phyloP scores from a whole-genome alignment of 495 filamentous ascomycete genomes.

The Trichoderma virens region DNA sequence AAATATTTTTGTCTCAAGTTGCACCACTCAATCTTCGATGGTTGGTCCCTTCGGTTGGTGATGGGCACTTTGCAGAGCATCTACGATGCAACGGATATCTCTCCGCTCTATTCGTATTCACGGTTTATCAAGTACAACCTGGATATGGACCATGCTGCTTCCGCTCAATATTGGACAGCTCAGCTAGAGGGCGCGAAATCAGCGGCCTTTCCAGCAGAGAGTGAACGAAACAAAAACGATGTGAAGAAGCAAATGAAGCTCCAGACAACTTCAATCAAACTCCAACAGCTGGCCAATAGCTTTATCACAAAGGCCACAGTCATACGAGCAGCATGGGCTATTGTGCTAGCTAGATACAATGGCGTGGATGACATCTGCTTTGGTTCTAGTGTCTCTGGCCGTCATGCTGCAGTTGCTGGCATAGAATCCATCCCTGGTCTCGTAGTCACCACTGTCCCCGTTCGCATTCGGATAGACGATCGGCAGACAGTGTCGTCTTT shows the following conservation, averaged over 20 bases:
- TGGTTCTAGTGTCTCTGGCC: slow-evolving; percentile 40
- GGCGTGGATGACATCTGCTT: slow-evolving; percentile 37
- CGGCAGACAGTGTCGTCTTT: slow-evolving; percentile 13
- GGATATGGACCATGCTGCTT: background rate
- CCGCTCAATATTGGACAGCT: background rate
- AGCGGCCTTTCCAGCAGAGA: background rate
- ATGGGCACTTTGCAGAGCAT: background rate
- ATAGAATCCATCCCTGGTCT: slow-evolving; percentile 43
- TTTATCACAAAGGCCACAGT: slow-evolving; percentile 34
- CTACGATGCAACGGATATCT: background rate
- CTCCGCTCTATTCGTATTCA: background rate
- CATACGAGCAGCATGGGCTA: slow-evolving; percentile 39
- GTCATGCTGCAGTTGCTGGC: slow-evolving; percentile 36
- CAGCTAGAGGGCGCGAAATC: background rate
- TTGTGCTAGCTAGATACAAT: slow-evolving; percentile 29
- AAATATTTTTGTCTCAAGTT: slow-evolving; percentile 10
- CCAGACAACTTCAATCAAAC: background rate
- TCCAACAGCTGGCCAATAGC: slow-evolving; percentile 1
- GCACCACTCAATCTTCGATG: slow-evolving; percentile 3
- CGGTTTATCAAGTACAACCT: background rate
- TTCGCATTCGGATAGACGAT: slow-evolving; percentile 26
- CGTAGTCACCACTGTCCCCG: slow-evolving; percentile 51
- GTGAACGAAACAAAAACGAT: background rate
- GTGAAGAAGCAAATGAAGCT: background rate
- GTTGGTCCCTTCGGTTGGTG: background rate